Evolutionary conservation across 2,329 filamentous ascomycete species (phyloP).

Genomic region (Aspergillus caelatus): DNA sequence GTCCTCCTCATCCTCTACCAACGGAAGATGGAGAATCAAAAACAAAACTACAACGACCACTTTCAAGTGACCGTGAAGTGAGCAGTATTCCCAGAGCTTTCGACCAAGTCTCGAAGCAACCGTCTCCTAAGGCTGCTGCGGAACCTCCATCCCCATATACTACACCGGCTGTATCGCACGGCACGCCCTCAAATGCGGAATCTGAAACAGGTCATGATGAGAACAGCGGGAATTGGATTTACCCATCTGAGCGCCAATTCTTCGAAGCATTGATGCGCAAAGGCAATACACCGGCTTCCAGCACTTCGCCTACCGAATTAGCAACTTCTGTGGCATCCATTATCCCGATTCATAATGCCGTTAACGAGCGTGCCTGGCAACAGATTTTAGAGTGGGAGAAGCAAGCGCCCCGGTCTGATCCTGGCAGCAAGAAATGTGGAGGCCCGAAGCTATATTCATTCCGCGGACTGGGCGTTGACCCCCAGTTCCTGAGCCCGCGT

Average conservation of each 20-base stretch:
- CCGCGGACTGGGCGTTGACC: slow-evolving; percentile 61
- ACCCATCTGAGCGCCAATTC: slow-evolving; percentile 96
- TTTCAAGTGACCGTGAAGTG: slow-evolving; percentile 71
- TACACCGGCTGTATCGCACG: slow-evolving; percentile 33
- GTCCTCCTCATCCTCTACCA: slow-evolving; percentile 38
- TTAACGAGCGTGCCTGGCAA: slow-evolving; percentile 94
- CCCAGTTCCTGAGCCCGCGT: slow-evolving; percentile 70
- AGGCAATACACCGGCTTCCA: slow-evolving; percentile 67
- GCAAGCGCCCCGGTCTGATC: slow-evolving; percentile 59
- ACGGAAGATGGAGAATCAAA: slow-evolving; percentile 27
- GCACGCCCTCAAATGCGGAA: slow-evolving; percentile 71
- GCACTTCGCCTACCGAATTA: slow-evolving; percentile 43
- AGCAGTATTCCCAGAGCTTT: slow-evolving; percentile 75
- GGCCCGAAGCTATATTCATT: slow-evolving; percentile 86
- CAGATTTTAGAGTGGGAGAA: slow-evolving; percentile 90
- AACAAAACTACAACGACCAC: slow-evolving; percentile 42
- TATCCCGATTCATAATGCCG: slow-evolving; percentile 96
- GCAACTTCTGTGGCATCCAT: slow-evolving; percentile 84
- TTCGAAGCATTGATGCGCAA: slow-evolving; percentile 97
- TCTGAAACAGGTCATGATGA: slow-evolving; percentile 72
- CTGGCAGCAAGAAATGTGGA: slow-evolving; percentile 66
- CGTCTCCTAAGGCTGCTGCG: slow-evolving; percentile 27
- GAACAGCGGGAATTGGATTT: slow-evolving; percentile 87
- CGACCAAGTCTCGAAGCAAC: slow-evolving; percentile 23
- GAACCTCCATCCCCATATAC: slow-evolving; percentile 34